Percentiles rank a stretch among this genome's conserved stretches.
Conservation (phyloP, 148 eudicot species). For the Rhododendron williamsianum region DNA sequence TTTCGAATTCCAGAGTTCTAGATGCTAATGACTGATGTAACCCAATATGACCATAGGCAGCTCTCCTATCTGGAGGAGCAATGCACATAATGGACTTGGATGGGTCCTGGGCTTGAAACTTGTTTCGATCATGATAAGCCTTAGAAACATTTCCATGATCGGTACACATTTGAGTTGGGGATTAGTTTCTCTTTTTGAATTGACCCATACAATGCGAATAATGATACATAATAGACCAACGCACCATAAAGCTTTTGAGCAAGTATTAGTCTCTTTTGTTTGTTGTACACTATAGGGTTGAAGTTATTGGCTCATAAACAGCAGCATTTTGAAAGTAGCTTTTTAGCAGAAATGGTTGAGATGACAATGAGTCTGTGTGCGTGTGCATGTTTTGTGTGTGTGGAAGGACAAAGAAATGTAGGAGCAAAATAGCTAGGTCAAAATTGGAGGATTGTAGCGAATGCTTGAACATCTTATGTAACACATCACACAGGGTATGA, state of each 20-base stretch:
- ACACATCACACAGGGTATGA: neutral
- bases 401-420: neutral
- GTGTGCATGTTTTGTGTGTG: neutral
- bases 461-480: neutral
- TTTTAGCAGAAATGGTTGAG: neutral
- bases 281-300: neutral
- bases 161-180: neutral
- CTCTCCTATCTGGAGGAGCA: neutral
- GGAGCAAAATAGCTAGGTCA: neutral
- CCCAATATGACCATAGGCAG: neutral
- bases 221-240: neutral
- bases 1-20: neutral
- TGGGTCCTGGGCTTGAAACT: neutral
- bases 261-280: neutral
- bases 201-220: neutral
- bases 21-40: neutral
- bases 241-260: neutral
- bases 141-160: neutral
- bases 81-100: neutral
- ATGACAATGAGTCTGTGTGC: neutral
- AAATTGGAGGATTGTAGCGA: neutral
- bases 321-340: neutral
- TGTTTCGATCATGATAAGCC: neutral
- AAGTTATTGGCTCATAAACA: neutral
- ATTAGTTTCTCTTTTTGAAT: neutral